A percentile compares a stretch with the other conserved stretches of the same genome.
Conservation (phyloP, 2,329 filamentous ascomycete species). For the Talaromyces sp. region DNA sequence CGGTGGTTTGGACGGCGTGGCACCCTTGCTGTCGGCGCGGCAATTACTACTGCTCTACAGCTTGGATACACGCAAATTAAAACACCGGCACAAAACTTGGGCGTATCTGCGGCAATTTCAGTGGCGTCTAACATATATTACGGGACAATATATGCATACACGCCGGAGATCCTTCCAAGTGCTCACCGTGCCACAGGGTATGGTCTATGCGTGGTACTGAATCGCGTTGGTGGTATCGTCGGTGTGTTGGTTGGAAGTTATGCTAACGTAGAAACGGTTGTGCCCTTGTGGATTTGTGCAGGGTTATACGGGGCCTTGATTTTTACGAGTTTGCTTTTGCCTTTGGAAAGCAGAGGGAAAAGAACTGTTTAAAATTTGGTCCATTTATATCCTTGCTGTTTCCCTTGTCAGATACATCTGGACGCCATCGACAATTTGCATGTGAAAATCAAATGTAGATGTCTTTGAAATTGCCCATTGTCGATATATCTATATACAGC, state of each 20-base stretch:
- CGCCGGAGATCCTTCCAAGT: constrained; percentile 4
- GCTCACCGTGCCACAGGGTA: constrained; percentile 6
- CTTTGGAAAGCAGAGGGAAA: constrained; percentile 4
- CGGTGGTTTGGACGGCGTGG: constrained; percentile 5
- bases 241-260: constrained; percentile 6
- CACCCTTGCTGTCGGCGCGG: constrained; percentile 4
- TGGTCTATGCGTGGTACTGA: constrained; percentile 5
- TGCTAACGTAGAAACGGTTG: constrained; percentile 1
- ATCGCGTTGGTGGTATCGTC: constrained; percentile 4
- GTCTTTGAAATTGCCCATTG: too few relatives aligned
- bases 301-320: constrained; percentile 3
- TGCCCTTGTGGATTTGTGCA: constrained; percentile 6
- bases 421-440: too few relatives aligned
- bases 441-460: too few relatives aligned
- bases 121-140: constrained; percentile 5
- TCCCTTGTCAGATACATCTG: too few relatives aligned
- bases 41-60: constrained; percentile 4
- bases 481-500: too few relatives aligned
- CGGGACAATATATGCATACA: constrained; percentile 6
- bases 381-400: too few relatives aligned
- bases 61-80: constrained; percentile 8
- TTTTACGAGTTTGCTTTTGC: constrained; percentile 4
- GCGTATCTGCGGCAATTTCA: not conserved
- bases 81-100: constrained; percentile 3
- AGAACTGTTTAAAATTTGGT: not conserved